A percentile compares a stretch with the other conserved stretches of the same genome.
Evolutionary conservation across 169 alveolate species (phyloP).

Genomic region (Eimeria falciformis): DNA sequence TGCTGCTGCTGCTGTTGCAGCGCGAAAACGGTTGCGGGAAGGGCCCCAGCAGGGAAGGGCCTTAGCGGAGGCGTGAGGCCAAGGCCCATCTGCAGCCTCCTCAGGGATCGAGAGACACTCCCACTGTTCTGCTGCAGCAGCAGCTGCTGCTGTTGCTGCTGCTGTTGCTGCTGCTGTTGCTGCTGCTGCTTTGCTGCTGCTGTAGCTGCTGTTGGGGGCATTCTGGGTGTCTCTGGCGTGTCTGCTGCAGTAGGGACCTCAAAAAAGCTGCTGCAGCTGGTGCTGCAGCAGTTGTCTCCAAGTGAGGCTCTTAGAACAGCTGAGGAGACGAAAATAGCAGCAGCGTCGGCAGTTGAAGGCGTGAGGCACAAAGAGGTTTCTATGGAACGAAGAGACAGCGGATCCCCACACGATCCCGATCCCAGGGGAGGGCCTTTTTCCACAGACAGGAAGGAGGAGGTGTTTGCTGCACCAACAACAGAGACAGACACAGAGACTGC

Average conservation of each 20-base stretch:
- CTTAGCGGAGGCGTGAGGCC: neutral
- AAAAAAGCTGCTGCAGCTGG: neutral
- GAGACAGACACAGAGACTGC: no score
- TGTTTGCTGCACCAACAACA: no score
- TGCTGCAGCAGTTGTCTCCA: slow-evolving; percentile 15
- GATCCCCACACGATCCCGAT: no score
- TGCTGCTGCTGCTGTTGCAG: no score
- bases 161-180: slow-evolving; percentile 30
- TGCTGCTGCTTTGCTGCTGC: slow-evolving; percentile 13
- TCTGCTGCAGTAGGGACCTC: slow-evolving; percentile 1
- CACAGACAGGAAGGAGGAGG: no score
- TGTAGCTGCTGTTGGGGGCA: neutral
- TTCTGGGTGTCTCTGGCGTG: neutral
- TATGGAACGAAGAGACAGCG: neutral
- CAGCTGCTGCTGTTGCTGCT: neutral
- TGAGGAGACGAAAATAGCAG: slow-evolving; percentile 8
- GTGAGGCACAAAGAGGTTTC: neutral
- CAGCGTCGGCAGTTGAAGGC: neutral
- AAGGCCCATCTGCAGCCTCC: neutral
- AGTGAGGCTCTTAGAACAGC: slow-evolving; percentile 30
- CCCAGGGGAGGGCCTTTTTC: no score
- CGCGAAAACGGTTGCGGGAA: slow-evolving; percentile 11
- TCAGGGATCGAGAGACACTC: neutral
- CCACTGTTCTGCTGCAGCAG: slow-evolving; percentile 42
- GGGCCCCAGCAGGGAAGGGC: slow-evolving; percentile 15